Evolutionary conservation across 768 basidiomycete species (phyloP).

Genomic region (Boletus tomentosulus): DNA sequence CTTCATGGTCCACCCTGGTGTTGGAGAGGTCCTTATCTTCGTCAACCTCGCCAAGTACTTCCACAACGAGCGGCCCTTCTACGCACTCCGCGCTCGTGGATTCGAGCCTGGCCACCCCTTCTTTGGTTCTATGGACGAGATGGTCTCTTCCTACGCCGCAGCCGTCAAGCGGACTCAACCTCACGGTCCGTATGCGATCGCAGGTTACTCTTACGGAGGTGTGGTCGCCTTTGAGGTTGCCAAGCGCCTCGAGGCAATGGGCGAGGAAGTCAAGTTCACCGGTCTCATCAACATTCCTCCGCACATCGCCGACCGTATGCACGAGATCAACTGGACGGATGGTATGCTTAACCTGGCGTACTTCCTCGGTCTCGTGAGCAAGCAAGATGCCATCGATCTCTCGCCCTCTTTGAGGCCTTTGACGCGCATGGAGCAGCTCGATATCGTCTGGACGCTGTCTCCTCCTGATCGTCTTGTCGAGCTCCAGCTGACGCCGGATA

Average conservation of each 20-base stretch:
- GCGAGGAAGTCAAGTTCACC: slow-evolving; percentile 33
- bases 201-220: slow-evolving; percentile 45
- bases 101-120: slow-evolving; percentile 37
- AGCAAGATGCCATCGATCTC: slow-evolving; percentile 24
- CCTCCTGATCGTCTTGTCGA: not conserved
- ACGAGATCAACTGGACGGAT: no score
- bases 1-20: slow-evolving; percentile 43
- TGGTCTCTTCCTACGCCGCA: slow-evolving; percentile 35
- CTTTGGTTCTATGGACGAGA: slow-evolving; percentile 37
- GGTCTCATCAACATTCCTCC: slow-evolving; percentile 43
- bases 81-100: slow-evolving; percentile 42
- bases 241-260: slow-evolving; percentile 17
- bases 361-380: not conserved
- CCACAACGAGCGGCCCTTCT: slow-evolving; percentile 40
- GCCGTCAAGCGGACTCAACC: slow-evolving; percentile 34
- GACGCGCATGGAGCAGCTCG: slow-evolving; percentile 26
- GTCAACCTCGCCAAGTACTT: slow-evolving; percentile 40
- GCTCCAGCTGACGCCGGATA: no score
- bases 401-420: slow-evolving; percentile 19
- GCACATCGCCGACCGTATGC: slow-evolving; percentile 30
- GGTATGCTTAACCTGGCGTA: no score
- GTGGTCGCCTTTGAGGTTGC: slow-evolving; percentile 42
- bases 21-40: slow-evolving; percentile 40
- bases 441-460: slow-evolving; percentile 25
- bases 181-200: slow-evolving; percentile 38